Evolutionary conservation across 768 basidiomycete species (phyloP).

Genomic region (Leccinum imitatum): DNA sequence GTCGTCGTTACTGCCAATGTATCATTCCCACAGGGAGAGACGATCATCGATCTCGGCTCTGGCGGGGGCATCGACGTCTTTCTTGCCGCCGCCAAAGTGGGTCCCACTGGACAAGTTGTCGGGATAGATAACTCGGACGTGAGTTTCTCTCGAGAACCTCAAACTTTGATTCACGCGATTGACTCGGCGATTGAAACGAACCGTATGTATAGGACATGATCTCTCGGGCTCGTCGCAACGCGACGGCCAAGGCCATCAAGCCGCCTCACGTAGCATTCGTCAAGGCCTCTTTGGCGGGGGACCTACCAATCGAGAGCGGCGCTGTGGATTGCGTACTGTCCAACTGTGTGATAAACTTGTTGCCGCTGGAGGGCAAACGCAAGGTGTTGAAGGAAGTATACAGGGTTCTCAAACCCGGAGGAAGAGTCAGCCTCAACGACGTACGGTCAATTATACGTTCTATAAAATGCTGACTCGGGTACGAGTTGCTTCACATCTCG

Average conservation of each 20-base stretch:
- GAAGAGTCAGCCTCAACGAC: slow-evolving; percentile 52
- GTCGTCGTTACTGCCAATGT: neutral
- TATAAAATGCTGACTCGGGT: neutral
- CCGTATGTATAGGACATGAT: slow-evolving; percentile 49
- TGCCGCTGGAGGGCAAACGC: slow-evolving; percentile 43
- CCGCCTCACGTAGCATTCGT: slow-evolving; percentile 53
- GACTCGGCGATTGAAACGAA: neutral
- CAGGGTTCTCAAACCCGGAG: slow-evolving; percentile 55
- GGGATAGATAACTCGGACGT: slow-evolving; percentile 55
- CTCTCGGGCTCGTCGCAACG: slow-evolving; percentile 45
- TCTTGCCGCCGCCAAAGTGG: slow-evolving; percentile 50
- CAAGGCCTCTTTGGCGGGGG: slow-evolving; percentile 39
- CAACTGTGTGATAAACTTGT: slow-evolving; percentile 56
- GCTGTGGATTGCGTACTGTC: slow-evolving; percentile 57
- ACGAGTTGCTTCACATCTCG: neutral
- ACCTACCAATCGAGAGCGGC: slow-evolving; percentile 47
- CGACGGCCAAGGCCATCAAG: slow-evolving; percentile 37
- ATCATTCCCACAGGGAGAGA: slow-evolving; percentile 46
- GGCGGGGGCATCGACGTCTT: slow-evolving; percentile 59
- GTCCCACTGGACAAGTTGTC: slow-evolving; percentile 48
- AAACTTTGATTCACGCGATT: neutral
- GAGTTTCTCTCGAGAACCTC: slow-evolving; percentile 9
- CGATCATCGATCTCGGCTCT: slow-evolving; percentile 55
- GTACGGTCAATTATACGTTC: slow-evolving; percentile 31
- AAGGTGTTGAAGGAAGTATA: slow-evolving; percentile 45